Evolutionary conservation across 805 yeast species (phyloP).

Genomic region (Wickerhamiella cacticola): DNA sequence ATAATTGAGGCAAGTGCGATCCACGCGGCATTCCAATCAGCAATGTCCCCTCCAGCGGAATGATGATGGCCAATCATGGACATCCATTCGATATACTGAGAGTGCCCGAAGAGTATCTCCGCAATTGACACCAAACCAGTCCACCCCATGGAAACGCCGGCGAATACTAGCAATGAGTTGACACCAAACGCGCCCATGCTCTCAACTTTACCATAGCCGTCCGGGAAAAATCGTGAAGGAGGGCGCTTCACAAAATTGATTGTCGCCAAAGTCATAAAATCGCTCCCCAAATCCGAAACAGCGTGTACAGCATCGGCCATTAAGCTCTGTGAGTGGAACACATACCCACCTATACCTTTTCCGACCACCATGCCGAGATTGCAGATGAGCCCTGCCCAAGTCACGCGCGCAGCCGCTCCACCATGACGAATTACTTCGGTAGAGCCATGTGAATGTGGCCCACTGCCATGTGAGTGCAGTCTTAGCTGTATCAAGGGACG

Average conservation of each 20-base stretch:
- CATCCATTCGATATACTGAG: conserved; percentile 13
- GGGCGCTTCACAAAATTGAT: conserved; percentile 60
- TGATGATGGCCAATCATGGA: conserved; percentile 35
- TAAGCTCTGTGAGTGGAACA: conserved; percentile 88
- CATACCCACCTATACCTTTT: conserved; percentile 79
- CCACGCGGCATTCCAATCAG: conserved; percentile 90
- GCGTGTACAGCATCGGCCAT: conserved; percentile 94
- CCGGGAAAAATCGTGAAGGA: conserved; percentile 54
- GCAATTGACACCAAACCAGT: conserved; percentile 43
- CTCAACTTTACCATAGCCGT: conserved; percentile 88
- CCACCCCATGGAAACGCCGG: conserved; percentile 90
- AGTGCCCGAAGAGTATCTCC: conserved; percentile 18
- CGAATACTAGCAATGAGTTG: conserved; percentile 66
- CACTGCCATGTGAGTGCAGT: conserved; percentile 4
- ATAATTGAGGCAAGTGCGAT: conserved; percentile 80
- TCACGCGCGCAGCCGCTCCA: conserved; percentile 71
- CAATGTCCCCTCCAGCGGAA: conserved; percentile 32
- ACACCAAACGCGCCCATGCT: conserved; percentile 86
- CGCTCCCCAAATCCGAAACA: conserved; percentile 78
- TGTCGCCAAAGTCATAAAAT: conserved; percentile 76
- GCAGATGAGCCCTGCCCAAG: conserved; percentile 79
- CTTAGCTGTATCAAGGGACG: conserved; percentile 1
- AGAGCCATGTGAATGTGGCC: conserved; percentile 5
- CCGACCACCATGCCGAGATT: conserved; percentile 78
- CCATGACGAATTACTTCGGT: neutral